phyloP scores from a whole-genome alignment of 2,329 filamentous ascomycete genomes.

The Hypoxylon sp. region DNA sequence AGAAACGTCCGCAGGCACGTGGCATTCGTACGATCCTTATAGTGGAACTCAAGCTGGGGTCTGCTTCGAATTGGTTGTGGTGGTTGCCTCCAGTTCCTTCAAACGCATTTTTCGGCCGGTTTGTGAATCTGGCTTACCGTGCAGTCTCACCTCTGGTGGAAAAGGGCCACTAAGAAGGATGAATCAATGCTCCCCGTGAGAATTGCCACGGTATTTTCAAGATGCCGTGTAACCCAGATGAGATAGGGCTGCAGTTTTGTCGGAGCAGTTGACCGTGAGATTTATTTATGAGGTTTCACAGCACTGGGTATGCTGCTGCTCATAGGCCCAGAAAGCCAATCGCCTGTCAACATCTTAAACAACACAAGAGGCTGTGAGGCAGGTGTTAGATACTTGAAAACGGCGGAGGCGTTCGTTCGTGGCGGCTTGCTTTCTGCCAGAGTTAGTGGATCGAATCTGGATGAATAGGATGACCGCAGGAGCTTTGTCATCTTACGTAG shows the following conservation, averaged over 20 bases:
- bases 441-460: neutral
- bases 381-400: neutral
- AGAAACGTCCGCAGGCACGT: neutral
- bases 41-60: neutral
- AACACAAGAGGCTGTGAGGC: neutral
- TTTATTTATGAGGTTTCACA: neutral
- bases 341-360: neutral
- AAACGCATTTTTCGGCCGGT: neutral
- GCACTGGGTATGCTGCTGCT: neutral
- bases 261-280: neutral
- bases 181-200: neutral
- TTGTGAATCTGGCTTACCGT: neutral
- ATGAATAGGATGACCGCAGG: neutral
- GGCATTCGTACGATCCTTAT: neutral
- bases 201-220: neutral
- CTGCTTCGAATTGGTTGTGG: neutral
- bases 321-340: neutral
- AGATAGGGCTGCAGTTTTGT: neutral
- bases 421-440: neutral
- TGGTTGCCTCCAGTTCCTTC: neutral
- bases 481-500: slow-evolving; percentile 3
- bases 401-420: neutral
- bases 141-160: neutral
- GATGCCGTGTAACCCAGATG: neutral
- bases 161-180: neutral